Conservation (phyloP, 495 filamentous ascomycete genomes). For the Jackrogersella minutella region DNA sequence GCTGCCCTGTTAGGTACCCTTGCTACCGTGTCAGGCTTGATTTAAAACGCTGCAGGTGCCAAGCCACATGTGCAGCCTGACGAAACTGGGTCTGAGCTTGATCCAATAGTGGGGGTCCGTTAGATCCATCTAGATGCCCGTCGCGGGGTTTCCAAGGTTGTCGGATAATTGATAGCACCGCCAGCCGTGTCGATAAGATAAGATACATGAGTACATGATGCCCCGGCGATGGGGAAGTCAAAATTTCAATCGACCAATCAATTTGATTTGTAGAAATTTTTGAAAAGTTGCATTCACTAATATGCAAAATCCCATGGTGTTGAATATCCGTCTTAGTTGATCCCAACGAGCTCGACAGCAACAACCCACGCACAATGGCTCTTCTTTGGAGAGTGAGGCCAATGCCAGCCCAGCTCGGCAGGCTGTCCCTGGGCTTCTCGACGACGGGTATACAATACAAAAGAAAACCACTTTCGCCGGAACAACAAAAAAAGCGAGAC, state of each 20-base stretch:
- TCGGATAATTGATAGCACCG: no score
- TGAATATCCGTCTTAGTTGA: no score
- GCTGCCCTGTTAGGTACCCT: background rate
- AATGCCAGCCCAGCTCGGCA: conserved; percentile 36
- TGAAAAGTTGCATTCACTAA: no score
- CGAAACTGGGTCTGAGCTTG: conserved; percentile 6
- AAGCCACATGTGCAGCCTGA: conserved; percentile 24
- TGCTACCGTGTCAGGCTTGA: background rate
- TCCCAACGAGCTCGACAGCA: conserved; percentile 8
- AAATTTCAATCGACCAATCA: no score
- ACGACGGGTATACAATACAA: conserved; percentile 36
- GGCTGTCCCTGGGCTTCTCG: conserved; percentile 35
- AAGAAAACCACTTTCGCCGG: no score
- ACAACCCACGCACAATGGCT: conserved; percentile 34
- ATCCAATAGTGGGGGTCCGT: background rate
- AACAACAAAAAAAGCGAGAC: background rate
- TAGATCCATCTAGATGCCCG: background rate
- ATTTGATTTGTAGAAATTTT: no score
- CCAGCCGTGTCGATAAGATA: conserved; percentile 1
- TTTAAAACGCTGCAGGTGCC: conserved; percentile 20
- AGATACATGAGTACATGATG: conserved; percentile 1
- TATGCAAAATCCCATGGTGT: no score
- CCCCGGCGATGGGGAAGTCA: no score
- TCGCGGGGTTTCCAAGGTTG: background rate
- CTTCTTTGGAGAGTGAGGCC: conserved; percentile 34